Percentiles rank a stretch among this genome's conserved stretches.
Evolutionary conservation across 1,284 basidiomycete species (phyloP).

Genomic region (Ganoderma lucidum): DNA sequence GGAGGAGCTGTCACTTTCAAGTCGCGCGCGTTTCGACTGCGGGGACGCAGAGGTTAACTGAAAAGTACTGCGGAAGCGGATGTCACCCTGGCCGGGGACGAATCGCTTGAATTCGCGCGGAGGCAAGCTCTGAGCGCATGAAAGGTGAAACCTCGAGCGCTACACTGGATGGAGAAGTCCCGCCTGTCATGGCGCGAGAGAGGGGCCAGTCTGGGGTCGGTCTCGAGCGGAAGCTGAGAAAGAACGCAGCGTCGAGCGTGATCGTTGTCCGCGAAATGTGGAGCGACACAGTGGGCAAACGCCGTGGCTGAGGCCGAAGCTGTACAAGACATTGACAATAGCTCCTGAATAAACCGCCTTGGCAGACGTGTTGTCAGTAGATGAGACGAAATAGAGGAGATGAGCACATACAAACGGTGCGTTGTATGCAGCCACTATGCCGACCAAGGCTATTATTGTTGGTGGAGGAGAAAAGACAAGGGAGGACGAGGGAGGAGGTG

Average conservation of each 20-base stretch:
- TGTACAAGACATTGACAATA: background rate
- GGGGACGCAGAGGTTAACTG: background rate
- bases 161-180: background rate
- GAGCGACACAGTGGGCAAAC: background rate
- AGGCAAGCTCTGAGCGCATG: background rate
- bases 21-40: background rate
- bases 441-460: constrained; percentile 2
- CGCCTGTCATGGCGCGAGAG: background rate
- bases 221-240: constrained; percentile 2
- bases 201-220: background rate
- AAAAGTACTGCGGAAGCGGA: background rate
- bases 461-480: background rate
- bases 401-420: background rate
- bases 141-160: background rate
- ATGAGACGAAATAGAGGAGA: background rate
- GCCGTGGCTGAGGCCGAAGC: background rate
- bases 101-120: background rate
- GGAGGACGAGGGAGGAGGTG: background rate
- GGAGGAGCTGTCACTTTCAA: background rate
- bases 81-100: background rate
- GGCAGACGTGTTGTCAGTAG: background rate
- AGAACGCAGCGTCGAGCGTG: background rate
- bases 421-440: constrained; percentile 3
- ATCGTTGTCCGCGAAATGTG: background rate
- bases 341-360: background rate